phyloP scores from a whole-genome alignment of 441 rosid genomes.

The Daphne laureola region DNA sequence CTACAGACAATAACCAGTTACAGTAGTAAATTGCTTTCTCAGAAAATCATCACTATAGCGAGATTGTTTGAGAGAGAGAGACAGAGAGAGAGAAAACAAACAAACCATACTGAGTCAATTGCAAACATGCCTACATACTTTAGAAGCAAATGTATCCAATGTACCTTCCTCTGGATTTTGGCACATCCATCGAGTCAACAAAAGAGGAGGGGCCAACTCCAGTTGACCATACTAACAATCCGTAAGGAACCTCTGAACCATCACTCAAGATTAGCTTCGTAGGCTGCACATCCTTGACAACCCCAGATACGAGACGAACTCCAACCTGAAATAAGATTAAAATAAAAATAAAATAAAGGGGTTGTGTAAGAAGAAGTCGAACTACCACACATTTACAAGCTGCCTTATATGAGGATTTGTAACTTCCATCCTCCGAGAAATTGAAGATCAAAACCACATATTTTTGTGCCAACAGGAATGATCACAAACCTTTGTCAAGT shows the following conservation, averaged over 20 bases:
- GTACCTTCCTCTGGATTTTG: constrained; percentile 89
- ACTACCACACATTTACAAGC: background rate
- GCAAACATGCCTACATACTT: no score
- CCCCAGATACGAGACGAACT: constrained; percentile 74
- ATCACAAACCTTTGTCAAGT: constrained; percentile 61
- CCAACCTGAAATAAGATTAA: constrained; percentile 54
- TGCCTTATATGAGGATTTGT: background rate
- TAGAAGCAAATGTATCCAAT: background rate
- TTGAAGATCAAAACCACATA: background rate
- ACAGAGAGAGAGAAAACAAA: no score
- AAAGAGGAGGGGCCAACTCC: constrained; percentile 86
- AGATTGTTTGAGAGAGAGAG: no score
- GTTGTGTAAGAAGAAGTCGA: background rate
- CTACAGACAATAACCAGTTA: no score
- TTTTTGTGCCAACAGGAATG: background rate
- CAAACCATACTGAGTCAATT: no score
- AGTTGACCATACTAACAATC: constrained; percentile 86
- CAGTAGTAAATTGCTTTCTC: no score
- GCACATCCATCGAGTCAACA: constrained; percentile 58
- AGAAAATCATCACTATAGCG: no score
- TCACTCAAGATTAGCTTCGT: constrained; percentile 60
- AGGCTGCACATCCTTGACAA: constrained; percentile 80
- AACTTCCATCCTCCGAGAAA: no score
- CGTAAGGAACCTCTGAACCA: constrained; percentile 82
- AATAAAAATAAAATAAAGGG: constrained; percentile 7